A percentile compares a stretch with the other conserved stretches of the same genome.
Conservation (phyloP, 2,329 filamentous ascomycete species). For the Aspergillus proliferans region DNA sequence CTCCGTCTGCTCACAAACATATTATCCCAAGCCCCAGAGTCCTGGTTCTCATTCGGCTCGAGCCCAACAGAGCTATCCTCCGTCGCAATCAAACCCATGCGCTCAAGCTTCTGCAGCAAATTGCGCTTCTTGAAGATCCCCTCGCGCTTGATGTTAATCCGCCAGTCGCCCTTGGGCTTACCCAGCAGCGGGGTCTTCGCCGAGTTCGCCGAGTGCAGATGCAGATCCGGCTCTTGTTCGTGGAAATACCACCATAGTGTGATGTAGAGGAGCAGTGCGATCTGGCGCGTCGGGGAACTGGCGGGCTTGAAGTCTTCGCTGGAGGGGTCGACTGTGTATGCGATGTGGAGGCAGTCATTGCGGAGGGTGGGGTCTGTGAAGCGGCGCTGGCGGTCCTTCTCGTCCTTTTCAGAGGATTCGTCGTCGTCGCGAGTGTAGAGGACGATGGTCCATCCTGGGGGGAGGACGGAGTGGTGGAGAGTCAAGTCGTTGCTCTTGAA, state of each 20-base stretch:
- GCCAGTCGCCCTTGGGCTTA: constrained; percentile 78
- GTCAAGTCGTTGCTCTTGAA: constrained; percentile 79
- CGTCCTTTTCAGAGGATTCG: constrained; percentile 37
- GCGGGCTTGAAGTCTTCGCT: constrained; percentile 72
- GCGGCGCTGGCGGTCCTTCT: constrained; percentile 36
- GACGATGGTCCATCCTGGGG: constrained; percentile 84
- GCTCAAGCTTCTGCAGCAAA: constrained; percentile 80
- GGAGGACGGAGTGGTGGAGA: constrained; percentile 58
- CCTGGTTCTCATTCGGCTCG: constrained; percentile 52
- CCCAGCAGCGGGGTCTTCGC: constrained; percentile 61
- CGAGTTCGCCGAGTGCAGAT: constrained; percentile 58
- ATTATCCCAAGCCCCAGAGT: constrained; percentile 61
- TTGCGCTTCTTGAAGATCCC: constrained; percentile 82
- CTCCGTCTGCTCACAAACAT: constrained; percentile 76
- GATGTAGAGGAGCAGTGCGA: constrained; percentile 95
- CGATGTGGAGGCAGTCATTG: constrained; percentile 82
- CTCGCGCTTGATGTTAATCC: constrained; percentile 73
- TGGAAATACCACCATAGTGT: constrained; percentile 98
- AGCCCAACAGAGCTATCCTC: constrained; percentile 70
- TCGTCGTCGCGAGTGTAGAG: constrained; percentile 55
- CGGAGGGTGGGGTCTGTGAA: constrained; percentile 69
- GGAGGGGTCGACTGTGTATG: constrained; percentile 79
- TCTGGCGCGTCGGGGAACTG: constrained; percentile 75
- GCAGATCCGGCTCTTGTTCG: constrained; percentile 64
- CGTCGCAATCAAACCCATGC: constrained; percentile 78